These are phyloP conservation scores for Pseudopediastrum boryanum DNA, from an alignment of 139 green algal genomes.

Conservation along the genomic window DNA sequence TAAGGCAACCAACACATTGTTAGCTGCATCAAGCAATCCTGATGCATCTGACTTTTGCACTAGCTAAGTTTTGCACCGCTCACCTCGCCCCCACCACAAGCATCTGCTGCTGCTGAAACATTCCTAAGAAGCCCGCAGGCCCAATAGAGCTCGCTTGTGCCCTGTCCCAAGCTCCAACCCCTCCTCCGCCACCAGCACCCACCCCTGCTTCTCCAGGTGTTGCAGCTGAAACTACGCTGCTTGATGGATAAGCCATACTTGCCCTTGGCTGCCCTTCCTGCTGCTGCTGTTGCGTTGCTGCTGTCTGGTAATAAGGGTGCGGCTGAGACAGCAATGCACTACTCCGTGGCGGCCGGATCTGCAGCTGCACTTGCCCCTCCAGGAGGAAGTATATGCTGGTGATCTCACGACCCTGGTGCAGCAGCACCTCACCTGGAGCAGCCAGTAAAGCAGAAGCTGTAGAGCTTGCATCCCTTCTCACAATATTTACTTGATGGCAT, in stretches of 20 bases:
- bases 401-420: slow-evolving; percentile 27
- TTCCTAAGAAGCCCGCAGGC: too few species aligned
- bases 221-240: too few species aligned
- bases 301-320: neutral
- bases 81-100: slow-evolving; percentile 5
- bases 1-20: too few species aligned
- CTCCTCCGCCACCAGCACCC: neutral
- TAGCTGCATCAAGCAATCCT: too few species aligned
- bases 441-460: neutral
- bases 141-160: too few species aligned
- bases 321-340: neutral
- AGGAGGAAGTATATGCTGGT: slow-evolving; percentile 17
- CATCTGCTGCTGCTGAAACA: neutral
- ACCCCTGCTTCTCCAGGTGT: too few species aligned
- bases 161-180: neutral
- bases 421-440: slow-evolving; percentile 19
- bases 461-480: too few species aligned
- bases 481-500: too few species aligned
- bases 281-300: neutral
- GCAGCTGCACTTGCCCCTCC: slow-evolving; percentile 2
- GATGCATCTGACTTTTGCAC: neutral
- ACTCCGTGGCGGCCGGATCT: neutral
- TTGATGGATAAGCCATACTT: too few species aligned
- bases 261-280: neutral
- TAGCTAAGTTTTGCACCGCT: neutral